phyloP scores from a whole-genome alignment of 2,329 filamentous ascomycete genomes.

The Colletotrichum phormii region DNA sequence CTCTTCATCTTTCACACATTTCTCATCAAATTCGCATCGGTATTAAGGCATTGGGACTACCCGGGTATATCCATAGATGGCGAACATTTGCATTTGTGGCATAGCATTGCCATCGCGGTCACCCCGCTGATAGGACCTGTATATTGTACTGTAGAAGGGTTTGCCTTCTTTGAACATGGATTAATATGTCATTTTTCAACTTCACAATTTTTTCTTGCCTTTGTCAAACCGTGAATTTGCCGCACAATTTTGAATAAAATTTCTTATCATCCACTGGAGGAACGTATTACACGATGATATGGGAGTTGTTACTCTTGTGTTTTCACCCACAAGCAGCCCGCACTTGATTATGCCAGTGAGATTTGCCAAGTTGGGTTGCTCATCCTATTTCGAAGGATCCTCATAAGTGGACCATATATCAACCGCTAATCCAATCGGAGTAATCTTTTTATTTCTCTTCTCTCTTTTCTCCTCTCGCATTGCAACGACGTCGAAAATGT shows the following conservation, averaged over 20 bases:
- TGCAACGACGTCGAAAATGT: neutral
- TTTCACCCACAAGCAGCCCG: neutral
- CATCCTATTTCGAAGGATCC: neutral
- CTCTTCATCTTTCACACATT: neutral
- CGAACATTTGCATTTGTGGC: neutral
- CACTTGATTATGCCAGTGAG: neutral
- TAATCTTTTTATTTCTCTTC: neutral
- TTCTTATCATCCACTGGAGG: neutral
- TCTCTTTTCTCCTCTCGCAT: neutral
- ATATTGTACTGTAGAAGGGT: neutral
- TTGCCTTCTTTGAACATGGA: conserved; percentile 6
- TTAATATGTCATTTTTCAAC: conserved; percentile 1
- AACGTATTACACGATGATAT: too few relatives aligned
- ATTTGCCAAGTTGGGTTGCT: neutral
- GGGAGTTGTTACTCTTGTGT: too few relatives aligned
- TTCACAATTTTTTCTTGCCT: too few relatives aligned
- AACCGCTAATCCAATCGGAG: neutral
- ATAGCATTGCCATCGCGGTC: neutral
- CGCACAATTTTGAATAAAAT: too few relatives aligned
- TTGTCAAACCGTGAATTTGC: too few relatives aligned
- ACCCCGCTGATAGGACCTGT: neutral
- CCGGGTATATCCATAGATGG: conserved; percentile 21
- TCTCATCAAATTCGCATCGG: neutral
- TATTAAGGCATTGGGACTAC: conserved; percentile 3
- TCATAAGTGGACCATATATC: neutral